phyloP scores from a whole-genome alignment of 2,329 filamentous ascomycete species.

The Fusarium avenaceum region DNA sequence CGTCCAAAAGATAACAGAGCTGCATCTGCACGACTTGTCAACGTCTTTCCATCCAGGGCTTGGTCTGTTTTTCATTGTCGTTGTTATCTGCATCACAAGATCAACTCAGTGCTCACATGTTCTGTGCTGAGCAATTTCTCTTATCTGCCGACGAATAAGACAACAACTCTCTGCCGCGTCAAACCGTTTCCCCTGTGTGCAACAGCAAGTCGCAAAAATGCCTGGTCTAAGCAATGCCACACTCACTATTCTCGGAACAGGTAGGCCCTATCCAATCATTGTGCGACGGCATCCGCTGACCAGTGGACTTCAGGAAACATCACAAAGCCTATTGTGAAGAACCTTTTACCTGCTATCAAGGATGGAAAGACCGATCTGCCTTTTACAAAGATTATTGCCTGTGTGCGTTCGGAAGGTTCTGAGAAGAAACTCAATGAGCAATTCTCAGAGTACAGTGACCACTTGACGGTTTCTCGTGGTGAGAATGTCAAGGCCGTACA shows the following conservation, averaged over 20 bases:
- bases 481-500: slow-evolving; percentile 54
- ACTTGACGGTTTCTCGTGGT: slow-evolving; percentile 49
- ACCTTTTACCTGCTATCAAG: slow-evolving; percentile 31
- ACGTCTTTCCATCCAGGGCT: slow-evolving; percentile 28
- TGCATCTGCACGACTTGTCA: slow-evolving; percentile 35
- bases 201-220: slow-evolving; percentile 27
- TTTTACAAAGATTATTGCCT: slow-evolving; percentile 48
- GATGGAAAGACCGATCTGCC: slow-evolving; percentile 29
- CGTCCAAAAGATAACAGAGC: slow-evolving; percentile 23
- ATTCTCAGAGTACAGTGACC: slow-evolving; percentile 35
- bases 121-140: not conserved
- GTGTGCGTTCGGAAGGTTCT: slow-evolving; percentile 50
- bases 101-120: not conserved
- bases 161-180: not conserved
- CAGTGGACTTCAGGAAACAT: slow-evolving; percentile 48
- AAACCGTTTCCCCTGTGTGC: slow-evolving; percentile 1
- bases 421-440: slow-evolving; percentile 36
- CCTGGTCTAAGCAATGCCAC: slow-evolving; percentile 34
- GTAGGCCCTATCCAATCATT: slow-evolving; percentile 5
- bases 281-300: not conserved
- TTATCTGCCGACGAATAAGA: slow-evolving; percentile 5
- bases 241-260: slow-evolving; percentile 47
- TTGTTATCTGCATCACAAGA: slow-evolving; percentile 10
- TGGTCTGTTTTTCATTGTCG: slow-evolving; percentile 17
- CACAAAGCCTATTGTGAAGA: slow-evolving; percentile 50